Conservation (phyloP, 148 eudicot species). For the Nepenthes mirabilis region DNA sequence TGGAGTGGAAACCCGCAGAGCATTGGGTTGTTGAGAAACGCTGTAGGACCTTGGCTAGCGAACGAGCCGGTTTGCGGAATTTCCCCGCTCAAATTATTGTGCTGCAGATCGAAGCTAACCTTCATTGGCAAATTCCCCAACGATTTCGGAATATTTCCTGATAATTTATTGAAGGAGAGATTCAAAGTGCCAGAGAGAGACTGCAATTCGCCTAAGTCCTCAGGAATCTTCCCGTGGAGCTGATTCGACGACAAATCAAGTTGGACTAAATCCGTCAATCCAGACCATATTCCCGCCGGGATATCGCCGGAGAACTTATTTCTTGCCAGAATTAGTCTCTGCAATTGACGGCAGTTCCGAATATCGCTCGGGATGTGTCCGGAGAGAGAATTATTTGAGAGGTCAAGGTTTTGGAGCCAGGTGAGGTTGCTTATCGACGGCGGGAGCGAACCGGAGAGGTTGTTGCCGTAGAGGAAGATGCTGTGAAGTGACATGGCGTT, state of each 20-base stretch:
- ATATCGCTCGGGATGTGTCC: conserved; percentile 34
- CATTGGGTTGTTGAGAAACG: conserved; percentile 55
- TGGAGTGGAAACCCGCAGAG: conserved; percentile 79
- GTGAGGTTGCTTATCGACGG: conserved; percentile 43
- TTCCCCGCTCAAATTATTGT: conserved; percentile 61
- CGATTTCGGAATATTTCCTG: conserved; percentile 51
- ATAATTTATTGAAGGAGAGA: conserved; percentile 55
- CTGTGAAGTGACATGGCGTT: conserved; percentile 79
- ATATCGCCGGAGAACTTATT: conserved; percentile 58
- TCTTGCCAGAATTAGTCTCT: conserved; percentile 38
- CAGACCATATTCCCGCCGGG: conserved; percentile 50
- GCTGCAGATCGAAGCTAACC: conserved; percentile 67
- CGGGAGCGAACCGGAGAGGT: conserved; percentile 62
- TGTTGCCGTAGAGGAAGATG: conserved; percentile 53
- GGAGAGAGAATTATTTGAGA: conserved; percentile 45
- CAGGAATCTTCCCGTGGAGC: conserved; percentile 47
- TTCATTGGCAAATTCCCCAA: conserved; percentile 79
- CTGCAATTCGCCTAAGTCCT: conserved; percentile 53
- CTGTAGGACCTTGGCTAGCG: conserved; percentile 83
- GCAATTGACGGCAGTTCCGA: conserved; percentile 37
- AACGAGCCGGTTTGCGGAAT: conserved; percentile 84
- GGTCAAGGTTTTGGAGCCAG: conserved; percentile 52
- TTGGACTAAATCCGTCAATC: conserved; percentile 40
- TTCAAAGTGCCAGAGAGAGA: conserved; percentile 69
- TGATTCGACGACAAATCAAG: conserved; percentile 55